Evolutionary conservation across 2,329 filamentous ascomycete genomes (phyloP).

Genomic region (Pyrenophora tritici-repentis): DNA sequence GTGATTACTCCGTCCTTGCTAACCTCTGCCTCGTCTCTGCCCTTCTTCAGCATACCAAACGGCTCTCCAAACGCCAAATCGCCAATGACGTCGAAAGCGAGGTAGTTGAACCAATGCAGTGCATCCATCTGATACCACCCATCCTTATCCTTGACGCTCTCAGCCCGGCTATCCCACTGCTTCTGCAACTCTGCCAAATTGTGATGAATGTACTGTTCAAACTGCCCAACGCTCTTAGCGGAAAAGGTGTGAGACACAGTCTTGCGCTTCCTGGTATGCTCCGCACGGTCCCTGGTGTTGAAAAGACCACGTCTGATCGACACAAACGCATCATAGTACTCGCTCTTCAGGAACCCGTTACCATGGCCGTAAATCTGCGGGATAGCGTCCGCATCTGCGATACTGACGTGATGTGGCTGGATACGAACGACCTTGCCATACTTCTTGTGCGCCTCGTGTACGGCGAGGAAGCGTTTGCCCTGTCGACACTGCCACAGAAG

Average conservation of each 20-base stretch:
- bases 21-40: conserved; percentile 77
- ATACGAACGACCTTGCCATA: conserved; percentile 81
- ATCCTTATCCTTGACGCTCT: conserved; percentile 51
- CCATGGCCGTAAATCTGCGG: conserved; percentile 72
- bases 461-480: conserved; percentile 60
- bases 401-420: conserved; percentile 80
- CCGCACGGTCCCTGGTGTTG: conserved; percentile 80
- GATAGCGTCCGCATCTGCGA: conserved; percentile 81
- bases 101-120: conserved; percentile 79
- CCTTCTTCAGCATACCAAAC: conserved; percentile 81
- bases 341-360: conserved; percentile 60
- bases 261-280: conserved; percentile 89
- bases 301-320: conserved; percentile 85
- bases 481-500: conserved; percentile 67
- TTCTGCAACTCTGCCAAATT: conserved; percentile 76
- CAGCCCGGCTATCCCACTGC: conserved; percentile 71
- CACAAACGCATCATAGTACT: conserved; percentile 92
- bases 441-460: conserved; percentile 76
- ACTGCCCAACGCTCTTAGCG: conserved; percentile 77
- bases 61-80: conserved; percentile 74
- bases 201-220: conserved; percentile 84
- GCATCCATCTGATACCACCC: conserved; percentile 70
- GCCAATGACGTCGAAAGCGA: conserved; percentile 59
- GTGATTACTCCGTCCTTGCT: conserved; percentile 65
- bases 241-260: conserved; percentile 86